Conservation (phyloP, 1,284 basidiomycete genomes). For the Malassezia caprae region DNA sequence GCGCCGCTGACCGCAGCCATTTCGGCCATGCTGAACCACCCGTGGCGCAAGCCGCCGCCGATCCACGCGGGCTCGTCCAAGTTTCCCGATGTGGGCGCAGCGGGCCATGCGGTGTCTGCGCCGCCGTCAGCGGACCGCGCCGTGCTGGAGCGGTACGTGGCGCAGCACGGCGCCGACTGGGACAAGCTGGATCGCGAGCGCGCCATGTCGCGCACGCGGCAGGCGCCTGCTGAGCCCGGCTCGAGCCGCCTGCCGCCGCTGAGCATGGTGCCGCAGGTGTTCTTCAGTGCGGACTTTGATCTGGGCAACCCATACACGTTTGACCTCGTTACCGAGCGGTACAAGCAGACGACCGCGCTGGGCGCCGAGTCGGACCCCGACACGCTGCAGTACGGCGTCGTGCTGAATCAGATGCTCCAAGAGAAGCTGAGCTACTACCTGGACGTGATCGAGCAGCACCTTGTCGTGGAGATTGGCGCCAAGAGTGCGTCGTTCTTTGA, state of each 20-base stretch:
- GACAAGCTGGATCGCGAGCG: slow-evolving; percentile 44
- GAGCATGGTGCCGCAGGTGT: slow-evolving; percentile 64
- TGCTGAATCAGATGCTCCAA: slow-evolving; percentile 59
- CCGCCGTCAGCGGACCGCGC: slow-evolving; percentile 31
- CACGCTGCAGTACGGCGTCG: slow-evolving; percentile 23
- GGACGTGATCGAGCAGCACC: slow-evolving; percentile 87
- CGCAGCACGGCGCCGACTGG: slow-evolving; percentile 30
- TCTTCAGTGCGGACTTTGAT: slow-evolving; percentile 69
- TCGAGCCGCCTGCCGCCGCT: slow-evolving; percentile 52
- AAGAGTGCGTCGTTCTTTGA: slow-evolving; percentile 91
- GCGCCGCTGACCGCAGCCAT: slow-evolving; percentile 17
- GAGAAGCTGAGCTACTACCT: slow-evolving; percentile 85
- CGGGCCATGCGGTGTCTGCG: slow-evolving; percentile 24
- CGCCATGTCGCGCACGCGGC: slow-evolving; percentile 16
- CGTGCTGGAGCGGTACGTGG: slow-evolving; percentile 37
- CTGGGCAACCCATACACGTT: slow-evolving; percentile 78
- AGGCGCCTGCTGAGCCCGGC: slow-evolving; percentile 16
- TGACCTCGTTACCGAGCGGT: slow-evolving; percentile 63
- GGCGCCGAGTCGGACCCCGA: background rate
- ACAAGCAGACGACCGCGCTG: slow-evolving; percentile 26
- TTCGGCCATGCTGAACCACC: slow-evolving; percentile 44
- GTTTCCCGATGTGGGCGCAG: slow-evolving; percentile 32
- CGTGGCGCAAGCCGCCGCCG: slow-evolving; percentile 31
- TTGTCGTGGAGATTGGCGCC: slow-evolving; percentile 80
- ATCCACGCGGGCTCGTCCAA: slow-evolving; percentile 42